Conservation (phyloP, 345 rosid species). For the Salix purpurea region DNA sequence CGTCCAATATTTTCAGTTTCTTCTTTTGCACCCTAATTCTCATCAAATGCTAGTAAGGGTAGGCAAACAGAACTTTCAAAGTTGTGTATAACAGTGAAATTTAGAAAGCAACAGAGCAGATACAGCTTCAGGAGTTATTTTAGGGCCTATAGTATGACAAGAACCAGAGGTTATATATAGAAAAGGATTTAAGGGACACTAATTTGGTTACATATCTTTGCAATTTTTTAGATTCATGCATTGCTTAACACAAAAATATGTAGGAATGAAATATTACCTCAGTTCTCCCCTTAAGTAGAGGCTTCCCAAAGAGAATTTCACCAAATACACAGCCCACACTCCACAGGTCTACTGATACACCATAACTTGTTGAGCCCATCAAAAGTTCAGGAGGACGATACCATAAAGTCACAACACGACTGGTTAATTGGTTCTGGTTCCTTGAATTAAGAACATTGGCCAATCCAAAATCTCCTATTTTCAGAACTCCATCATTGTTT, state of each 20-base stretch:
- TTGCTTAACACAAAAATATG: no score
- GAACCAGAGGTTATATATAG: not conserved
- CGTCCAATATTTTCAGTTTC: no score
- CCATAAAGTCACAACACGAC: slow-evolving; percentile 82
- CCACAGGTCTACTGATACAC: slow-evolving; percentile 67
- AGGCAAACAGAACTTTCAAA: no score
- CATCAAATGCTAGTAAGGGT: no score
- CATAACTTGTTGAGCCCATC: slow-evolving; percentile 74
- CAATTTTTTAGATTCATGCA: no score
- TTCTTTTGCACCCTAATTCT: no score
- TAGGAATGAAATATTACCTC: slow-evolving; percentile 39
- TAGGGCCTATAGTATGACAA: not conserved
- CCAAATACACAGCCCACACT: slow-evolving; percentile 79
- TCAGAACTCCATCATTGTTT: slow-evolving; percentile 60
- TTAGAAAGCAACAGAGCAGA: not conserved
- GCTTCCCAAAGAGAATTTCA: slow-evolving; percentile 57
- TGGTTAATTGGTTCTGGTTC: slow-evolving; percentile 54
- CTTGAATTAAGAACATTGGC: slow-evolving; percentile 49
- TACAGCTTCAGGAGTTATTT: not conserved
- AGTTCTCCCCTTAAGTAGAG: slow-evolving; percentile 73
- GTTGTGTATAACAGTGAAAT: no score
- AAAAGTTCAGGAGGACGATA: slow-evolving; percentile 83
- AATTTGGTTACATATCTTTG: not conserved
- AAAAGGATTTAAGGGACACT: not conserved
- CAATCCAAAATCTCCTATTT: slow-evolving; percentile 71